Evolutionary conservation across 2,329 filamentous ascomycete genomes (phyloP).

Genomic region (Paracoccidioides brasiliensis): DNA sequence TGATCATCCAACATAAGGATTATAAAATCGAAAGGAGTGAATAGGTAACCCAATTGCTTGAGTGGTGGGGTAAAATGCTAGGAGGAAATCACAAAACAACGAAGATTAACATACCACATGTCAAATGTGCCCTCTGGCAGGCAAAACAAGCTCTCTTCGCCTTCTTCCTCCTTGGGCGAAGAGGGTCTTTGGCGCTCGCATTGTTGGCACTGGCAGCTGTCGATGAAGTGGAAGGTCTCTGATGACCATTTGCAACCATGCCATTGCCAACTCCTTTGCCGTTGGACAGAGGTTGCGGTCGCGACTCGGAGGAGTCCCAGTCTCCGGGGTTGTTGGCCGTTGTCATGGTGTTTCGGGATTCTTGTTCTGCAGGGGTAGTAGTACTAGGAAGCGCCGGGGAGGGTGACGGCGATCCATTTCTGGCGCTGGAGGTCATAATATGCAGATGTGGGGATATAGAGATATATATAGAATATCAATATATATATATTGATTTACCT

Average conservation of each 20-base stretch:
- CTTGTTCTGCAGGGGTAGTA: slow-evolving; percentile 23
- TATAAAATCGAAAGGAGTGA: too few species aligned
- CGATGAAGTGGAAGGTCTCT: slow-evolving; percentile 28
- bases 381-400: slow-evolving; percentile 25
- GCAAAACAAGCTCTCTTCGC: slow-evolving; percentile 90
- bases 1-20: too few species aligned
- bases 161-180: slow-evolving; percentile 85
- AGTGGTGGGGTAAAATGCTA: too few species aligned
- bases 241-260: slow-evolving; percentile 49
- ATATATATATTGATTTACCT: neutral
- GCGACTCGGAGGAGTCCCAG: slow-evolving; percentile 32
- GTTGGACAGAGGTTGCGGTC: slow-evolving; percentile 32
- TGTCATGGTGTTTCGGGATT: slow-evolving; percentile 17
- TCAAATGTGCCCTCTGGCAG: slow-evolving; percentile 92
- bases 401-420: slow-evolving; percentile 25
- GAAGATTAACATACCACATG: slow-evolving; percentile 66
- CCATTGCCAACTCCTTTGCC: slow-evolving; percentile 35
- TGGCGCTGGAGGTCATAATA: slow-evolving; percentile 22
- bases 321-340: slow-evolving; percentile 23
- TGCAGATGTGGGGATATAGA: slow-evolving; percentile 12
- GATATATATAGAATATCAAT: neutral
- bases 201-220: slow-evolving; percentile 11
- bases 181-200: slow-evolving; percentile 66
- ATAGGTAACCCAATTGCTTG: too few species aligned
- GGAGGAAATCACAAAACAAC: slow-evolving; percentile 2